phyloP scores from a whole-genome alignment of 225 moss, liverwort and hornwort genomes.

The Sphagnum tenellum region DNA sequence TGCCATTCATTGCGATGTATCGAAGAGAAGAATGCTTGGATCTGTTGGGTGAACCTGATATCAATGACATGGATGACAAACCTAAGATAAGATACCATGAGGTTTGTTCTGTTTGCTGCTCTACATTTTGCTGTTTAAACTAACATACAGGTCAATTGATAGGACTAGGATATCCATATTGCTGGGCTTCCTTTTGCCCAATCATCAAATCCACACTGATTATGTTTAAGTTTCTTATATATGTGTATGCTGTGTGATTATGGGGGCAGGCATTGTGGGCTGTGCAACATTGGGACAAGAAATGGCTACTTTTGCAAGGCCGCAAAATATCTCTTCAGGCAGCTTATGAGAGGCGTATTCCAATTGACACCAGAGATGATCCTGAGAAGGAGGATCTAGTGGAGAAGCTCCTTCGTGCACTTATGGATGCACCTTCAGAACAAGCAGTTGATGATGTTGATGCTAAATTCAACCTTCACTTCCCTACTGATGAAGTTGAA shows the following conservation, averaged over 20 bases:
- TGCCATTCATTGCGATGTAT: slow-evolving; percentile 96
- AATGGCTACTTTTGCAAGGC: slow-evolving; percentile 73
- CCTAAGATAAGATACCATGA: slow-evolving; percentile 48
- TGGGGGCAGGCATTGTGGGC: slow-evolving; percentile 75
- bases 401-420: slow-evolving; percentile 52
- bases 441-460: slow-evolving; percentile 92
- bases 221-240: no score
- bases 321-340: slow-evolving; percentile 66
- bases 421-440: slow-evolving; percentile 67
- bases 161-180: no score
- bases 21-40: slow-evolving; percentile 81
- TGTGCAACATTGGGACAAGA: slow-evolving; percentile 81
- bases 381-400: slow-evolving; percentile 60
- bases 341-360: slow-evolving; percentile 75
- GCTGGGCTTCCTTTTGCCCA: no score
- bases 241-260: background rate
- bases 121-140: no score
- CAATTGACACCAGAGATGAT: slow-evolving; percentile 37
- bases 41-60: slow-evolving; percentile 56
- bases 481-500: slow-evolving; percentile 86
- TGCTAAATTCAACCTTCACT: slow-evolving; percentile 86
- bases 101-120: slow-evolving; percentile 19
- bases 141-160: no score
- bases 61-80: slow-evolving; percentile 29
- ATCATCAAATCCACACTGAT: no score